A percentile compares a stretch with the other conserved stretches of the same genome.
Evolutionary conservation across 2,329 filamentous ascomycete genomes (phyloP).

Genomic region (Curvularia lunata): DNA sequence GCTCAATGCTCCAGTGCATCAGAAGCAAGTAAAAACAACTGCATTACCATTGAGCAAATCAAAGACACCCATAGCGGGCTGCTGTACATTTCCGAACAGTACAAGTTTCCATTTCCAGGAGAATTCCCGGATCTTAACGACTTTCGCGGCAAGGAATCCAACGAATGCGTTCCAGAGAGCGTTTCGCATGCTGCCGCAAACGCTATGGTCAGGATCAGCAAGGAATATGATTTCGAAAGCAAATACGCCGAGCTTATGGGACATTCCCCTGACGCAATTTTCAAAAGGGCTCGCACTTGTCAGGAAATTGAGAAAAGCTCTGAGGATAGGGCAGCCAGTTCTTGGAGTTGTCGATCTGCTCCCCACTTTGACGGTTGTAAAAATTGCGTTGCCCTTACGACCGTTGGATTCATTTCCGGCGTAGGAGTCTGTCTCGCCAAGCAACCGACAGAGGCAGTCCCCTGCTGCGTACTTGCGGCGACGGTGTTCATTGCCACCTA

Average conservation of each 20-base stretch:
- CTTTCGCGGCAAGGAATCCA: not conserved
- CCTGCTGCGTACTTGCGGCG: not conserved
- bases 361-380: not conserved
- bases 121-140: not conserved
- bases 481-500: not conserved
- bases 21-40: not conserved
- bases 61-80: not conserved
- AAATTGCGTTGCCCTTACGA: not conserved
- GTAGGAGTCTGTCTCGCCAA: not conserved
- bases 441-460: not conserved
- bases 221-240: conserved; percentile 2
- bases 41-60: not conserved
- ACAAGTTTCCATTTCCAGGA: not conserved
- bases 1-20: conserved; percentile 1
- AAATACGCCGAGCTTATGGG: conserved; percentile 2
- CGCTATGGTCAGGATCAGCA: not conserved
- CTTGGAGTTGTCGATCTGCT: conserved; percentile 3
- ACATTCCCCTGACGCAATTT: not conserved
- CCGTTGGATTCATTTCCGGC: not conserved
- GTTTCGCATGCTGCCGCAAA: not conserved
- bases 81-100: not conserved
- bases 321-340: not conserved
- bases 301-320: not conserved
- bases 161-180: not conserved
- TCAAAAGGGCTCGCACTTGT: conserved; percentile 1